Base-by-base conservation (phyloP, 2,329 filamentous ascomycete genomes). In the Fusarium agapanthi region DNA sequence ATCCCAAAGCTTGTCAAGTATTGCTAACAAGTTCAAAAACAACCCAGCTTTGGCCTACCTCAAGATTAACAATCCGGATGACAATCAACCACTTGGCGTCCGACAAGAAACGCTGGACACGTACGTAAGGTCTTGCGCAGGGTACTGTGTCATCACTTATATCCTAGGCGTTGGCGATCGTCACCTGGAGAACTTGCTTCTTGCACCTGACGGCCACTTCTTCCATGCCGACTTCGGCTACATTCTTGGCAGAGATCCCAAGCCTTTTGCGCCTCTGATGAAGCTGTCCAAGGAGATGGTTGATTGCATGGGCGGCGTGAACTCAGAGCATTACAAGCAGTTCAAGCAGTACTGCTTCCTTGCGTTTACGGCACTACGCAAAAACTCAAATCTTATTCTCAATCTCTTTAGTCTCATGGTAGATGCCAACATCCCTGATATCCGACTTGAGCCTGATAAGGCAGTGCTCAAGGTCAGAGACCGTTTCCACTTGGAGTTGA, bases 161-260 rank as follows among this genome's bases (percentile, higher is more conserved):
- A 93, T 99, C 22, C 89, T 99, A 18, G 97, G 96, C 37, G 96
- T 99, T 6, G 96, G 96, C 26, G 96, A 99, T 80, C 91, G 96
- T 4, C 96, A 99, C 82, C 88, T 98, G 6, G 96, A 99, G 81
- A 99, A 99, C 78, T 89, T 99, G 3, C 90, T 99, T 32, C 89
- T 99, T 10, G 90, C 95, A 0, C 95, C 96, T 2, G 92, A 95
- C 75, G 96, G 91, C 0, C 94, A 97, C 82, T 99, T 99, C 86
- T 98, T 99, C 88, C 96, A 99, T 80, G 95, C 95, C 35, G 96
- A 99, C 81, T 99, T 99, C 78, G 96, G 97, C 45, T 99, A 97
- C 82, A 99, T 99, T 70, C 91, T 99, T 3, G 96, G 96, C 24
- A 93, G 96, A 44, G 96, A 99, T 76, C 96, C 96, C 0, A 99